Base-by-base conservation (phyloP, 2,329 filamentous ascomycete species). In the Fusarium sp. region DNA sequence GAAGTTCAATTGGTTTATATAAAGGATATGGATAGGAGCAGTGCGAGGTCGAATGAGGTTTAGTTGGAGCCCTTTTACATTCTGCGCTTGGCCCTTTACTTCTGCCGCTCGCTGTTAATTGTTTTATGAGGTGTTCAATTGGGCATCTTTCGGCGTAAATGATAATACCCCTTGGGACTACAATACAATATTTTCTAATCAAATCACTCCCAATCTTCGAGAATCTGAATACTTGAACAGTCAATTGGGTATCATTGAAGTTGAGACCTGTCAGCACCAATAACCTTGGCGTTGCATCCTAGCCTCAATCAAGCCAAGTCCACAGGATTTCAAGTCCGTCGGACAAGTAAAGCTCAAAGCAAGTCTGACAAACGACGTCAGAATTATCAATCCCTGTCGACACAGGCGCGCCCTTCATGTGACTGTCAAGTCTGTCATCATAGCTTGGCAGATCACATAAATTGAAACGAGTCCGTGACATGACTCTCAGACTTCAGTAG, bases 1-100 rank as follows among this genome's bases (percentile, higher is more conserved):
- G 79, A 80, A 51, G 69, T 72, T 2, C 72, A 75, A 14, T 55
- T 80, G n/a, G 77, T 80, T 2, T 57, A 73, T 11, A 74, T 79
- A 71, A 70, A 65, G 11, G 74, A 78, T 14, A 30, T 76, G 14
- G 72, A 75, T 14, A 48, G 23, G 6, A 71, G 71, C 46, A 75
- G 64, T 37, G 62, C 62, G 3, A 60, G 19, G 5, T 65, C 62
- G 18, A 37, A 37, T 37, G 34, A 37, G 34, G 34, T 37, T n/a
- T 37, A 37, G 18, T 37, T 37, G 10, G 2, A 37, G 3, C 34
- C n/a, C 34, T 37, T n/a, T 18, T n/a, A 37, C 18, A 37, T 37
- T 37, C n/a, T n/a, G 34, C 34, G 34, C 10, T 37, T 18, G 34
- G 18, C 6, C 6, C 6, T 37, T n/a, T 11, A 12, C 10, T 37